phyloP scores from a whole-genome alignment of 1,284 basidiomycete genomes.

The Psilocybe mexicana region DNA sequence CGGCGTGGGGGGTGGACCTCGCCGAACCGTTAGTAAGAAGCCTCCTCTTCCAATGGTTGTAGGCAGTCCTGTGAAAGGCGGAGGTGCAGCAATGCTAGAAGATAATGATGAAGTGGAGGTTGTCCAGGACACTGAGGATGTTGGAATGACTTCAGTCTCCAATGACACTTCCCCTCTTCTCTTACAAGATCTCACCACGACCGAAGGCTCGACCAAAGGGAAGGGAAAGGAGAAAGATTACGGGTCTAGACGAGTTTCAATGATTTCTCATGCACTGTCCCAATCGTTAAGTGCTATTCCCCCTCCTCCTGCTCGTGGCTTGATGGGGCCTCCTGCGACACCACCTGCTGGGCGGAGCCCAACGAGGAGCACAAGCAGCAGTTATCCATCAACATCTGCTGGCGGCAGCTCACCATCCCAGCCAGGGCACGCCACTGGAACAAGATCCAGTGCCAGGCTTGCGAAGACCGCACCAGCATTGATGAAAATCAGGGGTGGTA shows the following conservation, averaged over 20 bases:
- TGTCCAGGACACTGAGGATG: constrained; percentile 15
- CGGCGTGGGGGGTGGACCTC: constrained; percentile 20
- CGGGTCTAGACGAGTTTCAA: constrained; percentile 56
- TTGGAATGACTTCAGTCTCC: constrained; percentile 18
- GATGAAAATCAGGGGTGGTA: constrained; percentile 14
- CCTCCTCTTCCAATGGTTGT: constrained; percentile 59
- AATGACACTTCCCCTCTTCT: constrained; percentile 9
- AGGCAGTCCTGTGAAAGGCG: constrained; percentile 60
- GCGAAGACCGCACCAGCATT: constrained; percentile 23
- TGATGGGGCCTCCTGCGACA: constrained; percentile 44
- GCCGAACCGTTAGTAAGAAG: constrained; percentile 53
- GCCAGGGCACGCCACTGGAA: constrained; percentile 14
- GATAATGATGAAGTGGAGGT: constrained; percentile 6
- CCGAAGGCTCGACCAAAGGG: constrained; percentile 27
- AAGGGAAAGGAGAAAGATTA: constrained; percentile 36
- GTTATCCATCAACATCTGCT: constrained; percentile 32
- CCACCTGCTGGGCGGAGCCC: constrained; percentile 38
- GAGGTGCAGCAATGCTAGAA: constrained; percentile 28
- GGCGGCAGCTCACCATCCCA: constrained; percentile 21
- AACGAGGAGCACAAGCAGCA: constrained; percentile 44
- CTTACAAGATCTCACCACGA: constrained; percentile 13
- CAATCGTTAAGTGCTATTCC: constrained; percentile 48
- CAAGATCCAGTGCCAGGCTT: constrained; percentile 26
- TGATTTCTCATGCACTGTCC: constrained; percentile 57
- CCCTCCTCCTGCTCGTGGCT: constrained; percentile 31